These are phyloP conservation scores for Fragosphaeria purpurea DNA, from an alignment of 2,329 filamentous ascomycete genomes.

Conservation along the genomic window DNA sequence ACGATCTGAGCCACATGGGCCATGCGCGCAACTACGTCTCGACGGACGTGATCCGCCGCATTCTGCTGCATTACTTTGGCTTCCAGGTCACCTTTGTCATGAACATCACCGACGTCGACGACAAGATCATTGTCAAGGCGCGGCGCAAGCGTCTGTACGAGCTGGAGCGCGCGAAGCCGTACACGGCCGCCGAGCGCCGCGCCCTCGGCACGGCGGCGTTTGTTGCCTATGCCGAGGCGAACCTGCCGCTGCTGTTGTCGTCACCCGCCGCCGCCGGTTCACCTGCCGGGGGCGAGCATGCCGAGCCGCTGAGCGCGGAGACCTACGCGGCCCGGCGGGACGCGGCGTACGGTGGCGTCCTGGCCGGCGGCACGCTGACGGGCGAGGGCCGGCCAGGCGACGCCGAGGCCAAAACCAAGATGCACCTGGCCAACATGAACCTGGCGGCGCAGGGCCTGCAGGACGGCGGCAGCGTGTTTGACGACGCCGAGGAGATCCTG, in stretches of 20 bases:
- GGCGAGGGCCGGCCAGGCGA: constrained; percentile 15
- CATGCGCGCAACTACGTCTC: constrained; percentile 71
- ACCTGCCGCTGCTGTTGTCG: constrained; percentile 14
- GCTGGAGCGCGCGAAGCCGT: constrained; percentile 13
- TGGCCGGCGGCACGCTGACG: constrained; percentile 14
- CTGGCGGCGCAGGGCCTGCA: constrained; percentile 15
- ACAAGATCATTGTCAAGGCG: constrained; percentile 34
- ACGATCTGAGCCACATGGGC: constrained; percentile 65
- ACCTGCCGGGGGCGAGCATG: neutral
- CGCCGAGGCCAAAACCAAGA: constrained; percentile 18
- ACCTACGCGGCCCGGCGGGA: constrained; percentile 13
- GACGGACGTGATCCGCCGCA: constrained; percentile 63
- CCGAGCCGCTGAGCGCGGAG: constrained; percentile 5
- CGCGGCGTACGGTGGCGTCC: constrained; percentile 15
- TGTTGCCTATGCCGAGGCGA: constrained; percentile 14
- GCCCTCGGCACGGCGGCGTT: constrained; percentile 14
- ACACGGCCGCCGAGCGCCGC: constrained; percentile 11
- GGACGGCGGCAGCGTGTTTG: constrained; percentile 35
- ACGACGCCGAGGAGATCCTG: constrained; percentile 51
- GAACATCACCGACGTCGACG: constrained; percentile 67
- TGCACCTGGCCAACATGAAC: constrained; percentile 18
- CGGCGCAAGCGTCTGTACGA: constrained; percentile 18
- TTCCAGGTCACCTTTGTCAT: constrained; percentile 64
- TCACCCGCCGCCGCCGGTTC: too few species aligned
- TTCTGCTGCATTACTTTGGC: constrained; percentile 60